These are phyloP conservation scores for Candida glaebosa DNA, from an alignment of 805 yeast species.

Conservation along the genomic window DNA sequence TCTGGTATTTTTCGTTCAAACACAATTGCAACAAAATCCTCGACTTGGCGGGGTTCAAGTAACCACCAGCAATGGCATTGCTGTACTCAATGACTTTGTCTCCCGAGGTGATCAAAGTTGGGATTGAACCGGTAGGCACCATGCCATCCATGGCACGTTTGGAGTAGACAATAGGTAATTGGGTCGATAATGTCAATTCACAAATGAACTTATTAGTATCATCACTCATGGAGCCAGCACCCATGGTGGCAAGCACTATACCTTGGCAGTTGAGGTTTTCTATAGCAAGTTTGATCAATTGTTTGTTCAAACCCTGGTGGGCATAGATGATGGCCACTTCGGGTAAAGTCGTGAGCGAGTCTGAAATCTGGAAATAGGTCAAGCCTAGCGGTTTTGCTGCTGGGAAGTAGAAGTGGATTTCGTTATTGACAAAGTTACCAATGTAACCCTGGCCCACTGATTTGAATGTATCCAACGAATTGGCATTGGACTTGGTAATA, in stretches of 20 bases:
- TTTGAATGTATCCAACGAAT: constrained; percentile 67
- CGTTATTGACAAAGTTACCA: constrained; percentile 66
- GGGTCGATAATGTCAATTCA: constrained; percentile 30
- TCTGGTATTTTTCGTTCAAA: constrained; percentile 37
- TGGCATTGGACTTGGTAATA: constrained; percentile 68
- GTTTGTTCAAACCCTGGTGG: constrained; percentile 56
- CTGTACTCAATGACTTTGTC: constrained; percentile 13
- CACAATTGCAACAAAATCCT: constrained; percentile 58
- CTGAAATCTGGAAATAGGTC: constrained; percentile 35
- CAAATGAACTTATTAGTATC: constrained; percentile 44
- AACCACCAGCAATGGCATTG: constrained; percentile 59
- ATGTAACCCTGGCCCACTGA: constrained; percentile 65
- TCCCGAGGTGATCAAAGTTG: constrained; percentile 20
- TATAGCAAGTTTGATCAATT: constrained; percentile 44
- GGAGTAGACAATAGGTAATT: constrained; percentile 58
- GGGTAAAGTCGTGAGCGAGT: constrained; percentile 22
- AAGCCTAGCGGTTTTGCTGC: constrained; percentile 55
- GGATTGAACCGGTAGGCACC: constrained; percentile 54
- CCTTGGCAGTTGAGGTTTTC: constrained; percentile 48
- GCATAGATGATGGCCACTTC: constrained; percentile 58
- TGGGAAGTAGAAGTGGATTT: constrained; percentile 62
- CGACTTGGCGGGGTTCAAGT: constrained; percentile 62
- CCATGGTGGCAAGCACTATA: constrained; percentile 64
- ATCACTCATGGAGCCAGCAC: constrained; percentile 63
- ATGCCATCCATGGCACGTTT: constrained; percentile 70